These are phyloP conservation scores for Eucalyptus pauciflora DNA, from an alignment of 345 rosid genomes.

Conservation along the genomic window DNA sequence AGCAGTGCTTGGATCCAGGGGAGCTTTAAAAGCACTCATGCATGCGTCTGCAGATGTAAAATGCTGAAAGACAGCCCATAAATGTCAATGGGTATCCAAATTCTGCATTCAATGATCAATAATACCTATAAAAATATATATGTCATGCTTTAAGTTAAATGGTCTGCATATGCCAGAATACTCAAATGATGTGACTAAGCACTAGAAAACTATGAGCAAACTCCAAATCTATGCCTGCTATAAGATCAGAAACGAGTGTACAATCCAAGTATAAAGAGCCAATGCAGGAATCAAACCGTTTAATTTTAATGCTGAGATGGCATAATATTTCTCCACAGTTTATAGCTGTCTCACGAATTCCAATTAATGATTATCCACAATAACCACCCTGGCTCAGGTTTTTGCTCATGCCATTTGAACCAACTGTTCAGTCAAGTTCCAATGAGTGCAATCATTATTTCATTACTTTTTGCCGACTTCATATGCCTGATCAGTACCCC, in stretches of 20 bases:
- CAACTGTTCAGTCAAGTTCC: background rate
- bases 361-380: background rate
- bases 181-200: background rate
- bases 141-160: background rate
- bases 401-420: background rate
- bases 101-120: background rate
- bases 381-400: background rate
- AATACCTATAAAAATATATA: background rate
- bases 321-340: background rate
- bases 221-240: background rate
- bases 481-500: background rate
- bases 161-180: background rate
- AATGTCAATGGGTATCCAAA: background rate
- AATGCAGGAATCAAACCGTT: background rate
- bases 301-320: background rate
- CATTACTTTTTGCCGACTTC: background rate
- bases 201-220: background rate
- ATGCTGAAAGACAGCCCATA: conserved; percentile 42
- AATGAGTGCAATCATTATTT: background rate
- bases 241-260: background rate
- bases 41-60: conserved; percentile 80
- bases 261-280: background rate
- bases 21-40: conserved; percentile 93
- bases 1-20: conserved; percentile 91
- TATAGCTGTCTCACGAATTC: background rate